Base-by-base conservation (phyloP, 2,329 filamentous ascomycete genomes). In the Colletotrichum noveboracense region DNA sequence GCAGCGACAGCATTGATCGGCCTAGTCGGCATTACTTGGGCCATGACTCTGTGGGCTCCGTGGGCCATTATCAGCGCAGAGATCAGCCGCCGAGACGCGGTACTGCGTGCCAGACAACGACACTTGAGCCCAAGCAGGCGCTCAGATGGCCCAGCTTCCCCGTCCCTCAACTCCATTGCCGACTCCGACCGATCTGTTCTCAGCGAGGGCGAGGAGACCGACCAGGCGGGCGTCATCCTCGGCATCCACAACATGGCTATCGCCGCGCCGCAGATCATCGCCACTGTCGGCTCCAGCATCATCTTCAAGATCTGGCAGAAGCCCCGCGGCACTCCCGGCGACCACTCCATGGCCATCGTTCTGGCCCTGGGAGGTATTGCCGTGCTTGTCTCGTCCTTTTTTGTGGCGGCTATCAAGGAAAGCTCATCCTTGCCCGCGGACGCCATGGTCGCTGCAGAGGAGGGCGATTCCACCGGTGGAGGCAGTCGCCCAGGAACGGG, bases 181-280 rank as follows among this genome's bases (percentile, higher is more conserved):
- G 68, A 76, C 21, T 76, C 30, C 24, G 77, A 60, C 66, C 76
- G 8, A 70, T 75, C 48, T 60, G 65, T 32, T 16, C n/a, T 73
- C n/a, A 66, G 21, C 62, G 89, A 89, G n/a, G 89, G 90, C 4
- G 88, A 91, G 30, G 89, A 91, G 52, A 88, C 91, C 3, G 94
- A 96, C 80, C 94, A 97, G 82, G 95, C 96, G 6, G 96, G 96
- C 56, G 94, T 98, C 55, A 95, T 98, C 60, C 90, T 98, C 3
- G 96, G 96, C 10, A 96, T 98, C 70, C 96, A 98, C 87, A 98
- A 98, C 84, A 96, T 98, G 86, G 94, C 96, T 18, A 94, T 98
- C 79, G 95, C 96, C 1, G 93, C 95, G 7, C 96, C 96, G 2
- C 96, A 98, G 83, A 96, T 98, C 76, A 90, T 98, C 70, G 96